Evolutionary conservation across 1,284 basidiomycete genomes (phyloP), one percentile per base, ranked within the genome.

Genomic region (Austropuccinia psidii): DNA sequence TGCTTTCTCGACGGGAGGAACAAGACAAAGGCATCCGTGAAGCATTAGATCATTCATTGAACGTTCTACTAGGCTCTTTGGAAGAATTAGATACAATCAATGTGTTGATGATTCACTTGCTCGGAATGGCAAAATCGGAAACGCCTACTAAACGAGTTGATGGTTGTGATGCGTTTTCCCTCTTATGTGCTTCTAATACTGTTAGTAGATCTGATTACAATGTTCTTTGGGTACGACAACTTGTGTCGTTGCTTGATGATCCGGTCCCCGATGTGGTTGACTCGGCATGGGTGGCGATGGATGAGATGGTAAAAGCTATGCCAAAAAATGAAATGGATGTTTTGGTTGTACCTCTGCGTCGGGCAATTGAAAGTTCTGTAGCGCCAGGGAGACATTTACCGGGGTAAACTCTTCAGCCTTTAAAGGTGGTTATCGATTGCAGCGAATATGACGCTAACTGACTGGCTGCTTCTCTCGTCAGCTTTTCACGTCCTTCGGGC

Each of bases 151-250:
- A 91, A 47, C 88, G 93, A 57, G 86, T 89, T 61, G 91, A 87
- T 74, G 89, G 89, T 3, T 90, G 89, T 81, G 84, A 86, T 58
- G 82, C 93, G 73, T 91, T 96, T 79, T 84, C 86, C 4, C 83
- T 85, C 0, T 92, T 96, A 83, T 95, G 91, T 79, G 87, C 91
- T 78, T 88, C 87, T 67, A 89, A 89, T 4, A 65, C 39, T 24
- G 31, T 45, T 37, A 62, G 66, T 58, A 39, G 39, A 41, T 85
- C 82, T 43, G 80, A 88, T 55, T 98, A 98, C 81, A 87, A 90
- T 19, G 84, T 93, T 72, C 93, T 98, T 81, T 98, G 94, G 93
- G 86, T 98, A 74, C 88, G 94, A n/a, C 91, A 93, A 77, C 85
- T 98, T 17, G 84, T 98, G 3, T 86, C 91, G 0, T 83, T 91